Conservation (phyloP, 2,329 filamentous ascomycete genomes). For the Boeremia exigua region DNA sequence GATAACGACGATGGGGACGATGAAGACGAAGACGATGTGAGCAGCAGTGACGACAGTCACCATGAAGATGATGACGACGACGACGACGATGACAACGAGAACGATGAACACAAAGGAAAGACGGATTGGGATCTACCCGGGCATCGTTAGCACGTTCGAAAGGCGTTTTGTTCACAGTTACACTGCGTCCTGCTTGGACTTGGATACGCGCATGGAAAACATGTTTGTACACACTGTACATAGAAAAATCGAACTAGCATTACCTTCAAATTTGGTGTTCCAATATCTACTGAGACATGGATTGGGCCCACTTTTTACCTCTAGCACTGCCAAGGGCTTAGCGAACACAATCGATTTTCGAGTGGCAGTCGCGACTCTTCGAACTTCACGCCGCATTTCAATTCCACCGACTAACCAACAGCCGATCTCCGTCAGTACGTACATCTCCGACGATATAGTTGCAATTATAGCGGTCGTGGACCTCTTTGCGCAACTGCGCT, state of each 20-base stretch:
- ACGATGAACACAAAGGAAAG: conserved; percentile 20
- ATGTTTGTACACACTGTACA: not conserved
- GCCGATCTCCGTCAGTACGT: conserved; percentile 37
- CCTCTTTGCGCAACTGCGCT: not conserved
- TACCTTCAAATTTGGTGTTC: not conserved
- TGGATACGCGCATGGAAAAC: not conserved
- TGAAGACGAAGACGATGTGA: conserved; percentile 29
- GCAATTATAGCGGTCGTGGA: not conserved
- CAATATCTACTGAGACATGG: not conserved
- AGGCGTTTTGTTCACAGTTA: conserved; percentile 18
- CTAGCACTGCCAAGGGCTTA: conserved; percentile 24
- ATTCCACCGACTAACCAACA: conserved; percentile 35
- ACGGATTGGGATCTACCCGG: conserved; percentile 46
- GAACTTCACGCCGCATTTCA: conserved; percentile 32
- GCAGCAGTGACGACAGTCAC: conserved; percentile 44
- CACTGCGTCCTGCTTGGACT: not conserved
- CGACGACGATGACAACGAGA: conserved; percentile 33
- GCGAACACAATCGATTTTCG: conserved; percentile 23
- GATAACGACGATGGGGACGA: conserved; percentile 37
- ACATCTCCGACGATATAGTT: conserved; percentile 3
- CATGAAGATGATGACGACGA: conserved; percentile 42
- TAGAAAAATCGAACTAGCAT: not conserved
- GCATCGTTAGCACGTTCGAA: conserved; percentile 29
- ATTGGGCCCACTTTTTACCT: not conserved
- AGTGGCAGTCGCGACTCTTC: conserved; percentile 1